Conservation (phyloP, 352 stramenopile species). For the Globisporangium acanthophoron region DNA sequence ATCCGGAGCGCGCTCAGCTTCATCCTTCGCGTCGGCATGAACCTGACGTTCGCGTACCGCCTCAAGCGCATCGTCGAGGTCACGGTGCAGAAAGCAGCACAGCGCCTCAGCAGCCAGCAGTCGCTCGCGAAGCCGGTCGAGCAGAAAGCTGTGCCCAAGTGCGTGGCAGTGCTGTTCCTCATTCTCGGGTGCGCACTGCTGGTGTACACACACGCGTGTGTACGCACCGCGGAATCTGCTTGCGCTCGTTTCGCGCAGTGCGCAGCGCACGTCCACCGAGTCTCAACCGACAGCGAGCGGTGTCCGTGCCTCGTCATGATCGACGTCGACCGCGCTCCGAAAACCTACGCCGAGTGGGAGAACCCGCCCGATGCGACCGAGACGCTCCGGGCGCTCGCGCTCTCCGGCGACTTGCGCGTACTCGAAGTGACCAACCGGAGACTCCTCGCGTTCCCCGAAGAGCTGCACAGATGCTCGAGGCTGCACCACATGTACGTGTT, state of each 20-base stretch:
- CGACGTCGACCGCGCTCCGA: constrained; percentile 23
- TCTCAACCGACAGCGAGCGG: background rate
- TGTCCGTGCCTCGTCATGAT: constrained; percentile 32
- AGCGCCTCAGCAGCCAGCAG: background rate
- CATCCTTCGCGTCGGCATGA: constrained; percentile 26
- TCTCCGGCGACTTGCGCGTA: constrained; percentile 27
- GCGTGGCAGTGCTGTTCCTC: constrained; percentile 8
- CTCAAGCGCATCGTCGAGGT: constrained; percentile 26
- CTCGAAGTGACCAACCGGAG: constrained; percentile 28
- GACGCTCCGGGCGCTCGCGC: constrained; percentile 4
- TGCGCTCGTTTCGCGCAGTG: constrained; percentile 19
- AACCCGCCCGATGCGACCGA: constrained; percentile 21
- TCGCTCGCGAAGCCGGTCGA: background rate
- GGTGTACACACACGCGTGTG: constrained; percentile 8
- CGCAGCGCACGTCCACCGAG: constrained; percentile 19
- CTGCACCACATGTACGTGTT: constrained; percentile 33
- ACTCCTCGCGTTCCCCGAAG: constrained; percentile 13
- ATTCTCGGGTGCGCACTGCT: constrained; percentile 8
- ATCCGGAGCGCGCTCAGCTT: constrained; percentile 20
- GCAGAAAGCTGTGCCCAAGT: constrained; percentile 9
- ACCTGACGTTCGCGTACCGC: constrained; percentile 28
- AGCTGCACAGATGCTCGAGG: constrained; percentile 19
- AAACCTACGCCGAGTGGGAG: constrained; percentile 27
- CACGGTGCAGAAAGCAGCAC: background rate
- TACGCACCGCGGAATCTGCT: background rate